phyloP scores from a whole-genome alignment of 371 early-diverging fungal genomes.

The Apophysomyces sp. region DNA sequence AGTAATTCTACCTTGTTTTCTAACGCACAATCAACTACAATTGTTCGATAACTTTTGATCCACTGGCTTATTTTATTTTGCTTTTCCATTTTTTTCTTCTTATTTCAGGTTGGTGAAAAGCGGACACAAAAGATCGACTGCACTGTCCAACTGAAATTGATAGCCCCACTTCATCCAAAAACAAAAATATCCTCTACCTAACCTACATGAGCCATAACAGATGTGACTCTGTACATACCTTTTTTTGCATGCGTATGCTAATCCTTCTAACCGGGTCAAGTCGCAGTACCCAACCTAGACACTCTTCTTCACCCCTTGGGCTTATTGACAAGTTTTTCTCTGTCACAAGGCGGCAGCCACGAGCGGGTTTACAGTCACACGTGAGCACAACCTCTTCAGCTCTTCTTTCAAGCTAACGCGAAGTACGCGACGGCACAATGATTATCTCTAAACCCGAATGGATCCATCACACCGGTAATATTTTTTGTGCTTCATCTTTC shows the following conservation, averaged over 20 bases:
- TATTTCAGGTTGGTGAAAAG: not conserved
- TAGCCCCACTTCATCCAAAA: not conserved
- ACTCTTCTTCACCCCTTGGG: not conserved
- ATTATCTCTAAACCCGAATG: slow-evolving; percentile 25
- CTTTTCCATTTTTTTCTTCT: not conserved
- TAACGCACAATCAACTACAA: no score
- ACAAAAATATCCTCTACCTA: not conserved
- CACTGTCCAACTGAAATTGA: not conserved
- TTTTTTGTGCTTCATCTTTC: not conserved
- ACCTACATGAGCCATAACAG: not conserved
- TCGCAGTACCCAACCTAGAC: not conserved
- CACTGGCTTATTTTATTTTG: no score
- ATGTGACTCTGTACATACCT: not conserved
- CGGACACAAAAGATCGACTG: not conserved
- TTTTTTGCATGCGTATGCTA: not conserved
- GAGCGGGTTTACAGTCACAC: slow-evolving; percentile 1
- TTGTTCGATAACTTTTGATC: no score
- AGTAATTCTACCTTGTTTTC: no score
- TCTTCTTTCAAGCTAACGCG: not conserved
- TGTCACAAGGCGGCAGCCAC: not conserved
- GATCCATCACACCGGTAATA: slow-evolving; percentile 22
- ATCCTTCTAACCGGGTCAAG: not conserved
- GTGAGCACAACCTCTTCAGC: not conserved
- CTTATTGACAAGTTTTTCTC: slow-evolving; percentile 1
- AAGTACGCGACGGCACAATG: slow-evolving; percentile 14